These are phyloP conservation scores for Fusarium metavorans DNA, from an alignment of 2,329 filamentous ascomycete species.

Conservation along the genomic window DNA sequence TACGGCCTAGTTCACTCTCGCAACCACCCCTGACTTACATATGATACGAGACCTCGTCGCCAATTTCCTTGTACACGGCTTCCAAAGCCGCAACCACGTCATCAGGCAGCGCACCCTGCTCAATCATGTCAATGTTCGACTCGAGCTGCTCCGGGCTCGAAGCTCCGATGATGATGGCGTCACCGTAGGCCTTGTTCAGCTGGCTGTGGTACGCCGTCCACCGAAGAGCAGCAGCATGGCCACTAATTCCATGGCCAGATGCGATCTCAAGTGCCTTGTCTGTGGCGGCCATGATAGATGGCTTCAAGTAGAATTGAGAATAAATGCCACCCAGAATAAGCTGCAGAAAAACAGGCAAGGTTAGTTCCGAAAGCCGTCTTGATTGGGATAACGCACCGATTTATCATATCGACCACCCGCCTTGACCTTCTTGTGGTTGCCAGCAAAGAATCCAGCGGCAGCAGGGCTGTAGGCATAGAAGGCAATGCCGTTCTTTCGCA, in stretches of 20 bases:
- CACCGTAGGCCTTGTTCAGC: constrained; percentile 48
- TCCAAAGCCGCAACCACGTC: constrained; percentile 47
- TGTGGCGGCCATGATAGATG: constrained; percentile 43
- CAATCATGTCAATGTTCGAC: constrained; percentile 50
- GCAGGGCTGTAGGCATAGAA: constrained; percentile 57
- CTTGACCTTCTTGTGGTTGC: constrained; percentile 36
- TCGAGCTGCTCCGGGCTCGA: constrained; percentile 52
- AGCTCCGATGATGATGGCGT: constrained; percentile 52
- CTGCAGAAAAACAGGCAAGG: neutral
- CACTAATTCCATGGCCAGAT: constrained; percentile 50
- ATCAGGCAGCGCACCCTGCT: constrained; percentile 55
- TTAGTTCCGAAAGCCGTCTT: neutral
- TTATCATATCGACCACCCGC: constrained; percentile 41
- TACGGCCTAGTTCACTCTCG: constrained; percentile 3
- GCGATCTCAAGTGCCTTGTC: constrained; percentile 44
- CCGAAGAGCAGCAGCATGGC: constrained; percentile 55
- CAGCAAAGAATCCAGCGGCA: constrained; percentile 41
- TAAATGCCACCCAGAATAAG: constrained; percentile 41
- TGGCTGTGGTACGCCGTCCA: constrained; percentile 55
- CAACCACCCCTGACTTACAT: constrained; percentile 5
- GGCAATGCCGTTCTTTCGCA: constrained; percentile 55
- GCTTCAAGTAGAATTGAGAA: constrained; percentile 41
- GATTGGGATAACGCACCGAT: constrained; percentile 30
- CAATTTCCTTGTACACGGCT: constrained; percentile 31
- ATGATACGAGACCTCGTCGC: constrained; percentile 31